Evolutionary conservation across 2,329 filamentous ascomycete genomes (phyloP).

Genomic region (Coniella vitis): DNA sequence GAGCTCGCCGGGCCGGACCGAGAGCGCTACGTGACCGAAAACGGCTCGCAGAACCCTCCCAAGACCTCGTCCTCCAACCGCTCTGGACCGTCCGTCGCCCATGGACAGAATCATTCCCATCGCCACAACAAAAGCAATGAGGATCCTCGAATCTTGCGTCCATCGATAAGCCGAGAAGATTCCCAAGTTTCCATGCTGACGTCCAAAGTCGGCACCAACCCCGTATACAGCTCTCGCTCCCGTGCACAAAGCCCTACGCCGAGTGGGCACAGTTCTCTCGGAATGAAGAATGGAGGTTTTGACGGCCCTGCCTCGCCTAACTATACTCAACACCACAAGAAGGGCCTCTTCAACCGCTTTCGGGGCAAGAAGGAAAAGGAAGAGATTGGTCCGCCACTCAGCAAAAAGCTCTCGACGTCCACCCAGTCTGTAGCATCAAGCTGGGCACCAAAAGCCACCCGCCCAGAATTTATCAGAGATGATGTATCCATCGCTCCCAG

Average conservation of each 20-base stretch:
- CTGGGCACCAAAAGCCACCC: slow-evolving; percentile 35
- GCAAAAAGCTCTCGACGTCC: slow-evolving; percentile 44
- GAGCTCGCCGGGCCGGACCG: slow-evolving; percentile 63
- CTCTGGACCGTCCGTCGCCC: slow-evolving; percentile 53
- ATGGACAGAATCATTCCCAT: slow-evolving; percentile 57
- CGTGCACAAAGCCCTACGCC: slow-evolving; percentile 79
- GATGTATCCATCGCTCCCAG: slow-evolving; percentile 22
- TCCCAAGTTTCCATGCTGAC: slow-evolving; percentile 44
- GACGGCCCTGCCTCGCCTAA: slow-evolving; percentile 55
- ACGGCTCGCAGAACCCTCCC: slow-evolving; percentile 38
- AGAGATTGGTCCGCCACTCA: slow-evolving; percentile 35
- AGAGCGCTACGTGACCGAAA: slow-evolving; percentile 55
- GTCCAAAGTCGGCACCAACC: slow-evolving; percentile 40
- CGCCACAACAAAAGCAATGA: slow-evolving; percentile 67
- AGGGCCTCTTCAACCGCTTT: slow-evolving; percentile 43
- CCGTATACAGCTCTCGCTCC: slow-evolving; percentile 39
- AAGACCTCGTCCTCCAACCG: slow-evolving; percentile 59
- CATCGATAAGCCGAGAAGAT: slow-evolving; percentile 71
- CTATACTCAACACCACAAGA: slow-evolving; percentile 38
- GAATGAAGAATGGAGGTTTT: slow-evolving; percentile 40
- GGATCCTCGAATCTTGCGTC: slow-evolving; percentile 58
- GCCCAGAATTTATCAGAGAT: slow-evolving; percentile 36
- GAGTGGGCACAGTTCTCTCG: slow-evolving; percentile 49
- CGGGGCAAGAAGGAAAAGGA: slow-evolving; percentile 51
- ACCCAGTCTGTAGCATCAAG: slow-evolving; percentile 42